Evolutionary conservation across 1,284 basidiomycete genomes (phyloP).

Genomic region (Phellinidium pouzarii): DNA sequence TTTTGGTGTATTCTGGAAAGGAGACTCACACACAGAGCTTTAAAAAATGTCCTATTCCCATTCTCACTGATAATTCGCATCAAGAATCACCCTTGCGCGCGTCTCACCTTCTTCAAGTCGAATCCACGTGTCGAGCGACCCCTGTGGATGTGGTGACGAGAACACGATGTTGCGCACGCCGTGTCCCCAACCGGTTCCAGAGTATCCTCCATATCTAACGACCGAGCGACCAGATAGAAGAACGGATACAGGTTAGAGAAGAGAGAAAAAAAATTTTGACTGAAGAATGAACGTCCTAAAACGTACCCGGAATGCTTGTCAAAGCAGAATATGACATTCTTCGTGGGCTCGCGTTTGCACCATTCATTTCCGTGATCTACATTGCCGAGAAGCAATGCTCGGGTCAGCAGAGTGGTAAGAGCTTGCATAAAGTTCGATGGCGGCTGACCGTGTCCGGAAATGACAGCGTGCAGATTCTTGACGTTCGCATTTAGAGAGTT

Average conservation of each 20-base stretch:
- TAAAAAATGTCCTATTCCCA: no score
- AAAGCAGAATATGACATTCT: constrained; percentile 63
- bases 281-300: no score
- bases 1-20: no score
- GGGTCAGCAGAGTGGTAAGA: background rate
- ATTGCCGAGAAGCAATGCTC: background rate
- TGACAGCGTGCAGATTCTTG: constrained; percentile 55
- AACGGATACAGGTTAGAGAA: background rate
- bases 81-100: constrained; percentile 27
- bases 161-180: constrained; percentile 62
- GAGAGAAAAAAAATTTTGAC: no score
- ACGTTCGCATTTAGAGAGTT: constrained; percentile 49
- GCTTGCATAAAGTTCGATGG: background rate
- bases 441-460: constrained; percentile 57
- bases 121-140: constrained; percentile 54
- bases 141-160: constrained; percentile 37
- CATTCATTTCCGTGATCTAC: constrained; percentile 68
- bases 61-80: constrained; percentile 22
- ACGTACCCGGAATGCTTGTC: constrained; percentile 64
- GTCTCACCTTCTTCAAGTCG: constrained; percentile 44
- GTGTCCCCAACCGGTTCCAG: constrained; percentile 45
- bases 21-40: no score
- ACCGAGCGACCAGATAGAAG: background rate
- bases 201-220: constrained; percentile 58
- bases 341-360: constrained; percentile 56